Conservation (phyloP, 176 grass and related monocot species). For the Bromus sterilis region DNA sequence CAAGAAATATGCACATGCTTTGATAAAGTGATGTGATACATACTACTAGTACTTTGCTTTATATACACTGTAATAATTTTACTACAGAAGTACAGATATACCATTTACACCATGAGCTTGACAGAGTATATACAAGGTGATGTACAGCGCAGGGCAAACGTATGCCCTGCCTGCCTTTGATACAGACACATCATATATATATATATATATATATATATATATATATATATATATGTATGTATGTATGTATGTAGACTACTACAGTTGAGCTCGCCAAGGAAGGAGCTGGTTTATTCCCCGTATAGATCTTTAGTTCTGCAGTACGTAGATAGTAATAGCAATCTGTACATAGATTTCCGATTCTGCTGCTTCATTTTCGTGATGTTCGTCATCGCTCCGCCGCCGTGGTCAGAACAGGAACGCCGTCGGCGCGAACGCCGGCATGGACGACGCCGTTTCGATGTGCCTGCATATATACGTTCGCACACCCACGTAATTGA, state of each 20-base stretch:
- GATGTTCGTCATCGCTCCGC: neutral
- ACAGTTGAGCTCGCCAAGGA: neutral
- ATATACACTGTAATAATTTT: too few relatives aligned
- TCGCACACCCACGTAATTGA: neutral
- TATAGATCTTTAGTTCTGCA: constrained; percentile 40
- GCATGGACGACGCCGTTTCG: constrained; percentile 33
- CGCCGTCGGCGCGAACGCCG: constrained; percentile 35
- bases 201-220: too few relatives aligned
- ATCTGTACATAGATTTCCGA: constrained; percentile 13
- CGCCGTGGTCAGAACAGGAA: constrained; percentile 34
- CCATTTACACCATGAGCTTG: too few relatives aligned
- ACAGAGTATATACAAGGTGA: too few relatives aligned
- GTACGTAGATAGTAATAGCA: constrained; percentile 21
- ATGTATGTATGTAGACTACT: neutral
- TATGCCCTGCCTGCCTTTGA: too few relatives aligned
- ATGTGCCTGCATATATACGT: constrained; percentile 17
- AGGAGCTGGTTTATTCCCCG: neutral
- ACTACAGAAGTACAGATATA: too few relatives aligned
- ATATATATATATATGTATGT: too few relatives aligned
- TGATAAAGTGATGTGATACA: too few relatives aligned
- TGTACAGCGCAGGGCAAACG: too few relatives aligned
- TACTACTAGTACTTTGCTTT: too few relatives aligned
- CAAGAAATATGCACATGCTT: too few relatives aligned
- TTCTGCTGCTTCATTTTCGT: neutral
- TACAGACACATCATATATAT: too few relatives aligned